phyloP scores from a whole-genome alignment of 495 filamentous ascomycete genomes.

The Oidiodendron maius region DNA sequence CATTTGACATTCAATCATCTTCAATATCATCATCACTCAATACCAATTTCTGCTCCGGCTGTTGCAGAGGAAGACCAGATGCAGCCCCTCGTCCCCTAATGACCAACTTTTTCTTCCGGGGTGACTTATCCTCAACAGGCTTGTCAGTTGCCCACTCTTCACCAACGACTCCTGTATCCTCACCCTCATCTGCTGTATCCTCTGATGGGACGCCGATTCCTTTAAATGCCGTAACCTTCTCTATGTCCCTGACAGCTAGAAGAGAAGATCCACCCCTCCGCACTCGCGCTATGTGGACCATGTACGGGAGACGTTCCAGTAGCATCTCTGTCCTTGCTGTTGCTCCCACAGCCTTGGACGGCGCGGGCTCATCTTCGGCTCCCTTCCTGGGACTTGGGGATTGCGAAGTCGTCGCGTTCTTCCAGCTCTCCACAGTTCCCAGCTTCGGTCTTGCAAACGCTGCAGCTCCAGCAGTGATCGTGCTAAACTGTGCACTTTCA shows the following conservation, averaged over 20 bases:
- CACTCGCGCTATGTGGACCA: constrained; percentile 54
- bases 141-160: constrained; percentile 52
- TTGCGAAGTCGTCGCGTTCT: constrained; percentile 22
- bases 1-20: constrained; percentile 55
- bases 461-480: constrained; percentile 32
- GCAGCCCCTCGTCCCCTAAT: constrained; percentile 16
- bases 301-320: constrained; percentile 80
- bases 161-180: constrained; percentile 41
- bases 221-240: constrained; percentile 62
- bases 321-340: constrained; percentile 68
- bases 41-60: constrained; percentile 57
- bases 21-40: constrained; percentile 96
- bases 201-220: constrained; percentile 37
- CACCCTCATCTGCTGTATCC: constrained; percentile 30
- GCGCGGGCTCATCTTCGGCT: constrained; percentile 19
- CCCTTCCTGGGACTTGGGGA: constrained; percentile 5
- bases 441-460: constrained; percentile 31
- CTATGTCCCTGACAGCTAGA: constrained; percentile 45
- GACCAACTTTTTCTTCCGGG: constrained; percentile 16
- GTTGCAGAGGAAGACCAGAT: constrained; percentile 23
- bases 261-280: constrained; percentile 19
- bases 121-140: constrained; percentile 33
- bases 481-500: constrained; percentile 26
- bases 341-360: constrained; percentile 45
- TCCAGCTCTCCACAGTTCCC: constrained; percentile 31